Conservation (phyloP, 2,329 filamentous ascomycete species). For the Paracamarosporium sp. region DNA sequence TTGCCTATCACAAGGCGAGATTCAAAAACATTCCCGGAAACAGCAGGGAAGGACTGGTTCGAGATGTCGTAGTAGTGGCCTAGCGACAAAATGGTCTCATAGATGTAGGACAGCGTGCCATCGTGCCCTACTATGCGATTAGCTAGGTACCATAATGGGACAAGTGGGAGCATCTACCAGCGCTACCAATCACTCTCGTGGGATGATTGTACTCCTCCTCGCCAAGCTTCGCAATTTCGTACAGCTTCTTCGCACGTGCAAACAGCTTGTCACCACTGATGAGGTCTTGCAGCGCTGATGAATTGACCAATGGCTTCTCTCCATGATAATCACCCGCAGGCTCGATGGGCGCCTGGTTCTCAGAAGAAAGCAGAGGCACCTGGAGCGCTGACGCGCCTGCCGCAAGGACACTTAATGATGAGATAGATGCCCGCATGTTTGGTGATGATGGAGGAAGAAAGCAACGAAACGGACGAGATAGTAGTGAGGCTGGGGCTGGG, state of each 20-base stretch:
- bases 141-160: conserved; percentile 8
- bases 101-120: conserved; percentile 47
- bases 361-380: conserved; percentile 35
- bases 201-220: conserved; percentile 52
- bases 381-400: conserved; percentile 36
- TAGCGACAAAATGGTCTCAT: conserved; percentile 44
- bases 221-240: conserved; percentile 51
- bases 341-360: conserved; percentile 30
- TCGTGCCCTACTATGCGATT: conserved; percentile 33
- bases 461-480: conserved; percentile 6
- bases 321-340: conserved; percentile 21
- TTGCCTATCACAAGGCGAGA: conserved; percentile 45
- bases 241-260: conserved; percentile 44
- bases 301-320: conserved; percentile 40
- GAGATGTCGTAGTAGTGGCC: conserved; percentile 49
- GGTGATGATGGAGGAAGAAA: conserved; percentile 3
- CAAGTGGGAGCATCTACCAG: conserved; percentile 35
- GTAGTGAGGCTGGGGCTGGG: conserved; percentile 1
- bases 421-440: conserved; percentile 33
- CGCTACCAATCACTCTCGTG: conserved; percentile 48
- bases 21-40: conserved; percentile 45
- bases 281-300: conserved; percentile 42
- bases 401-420: conserved; percentile 37
- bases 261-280: conserved; percentile 44
- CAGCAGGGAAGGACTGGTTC: conserved; percentile 45